Evolutionary conservation across 129 eudicot species (phyloP).

Genomic region (Pseudognaphalium luteoalbum): DNA sequence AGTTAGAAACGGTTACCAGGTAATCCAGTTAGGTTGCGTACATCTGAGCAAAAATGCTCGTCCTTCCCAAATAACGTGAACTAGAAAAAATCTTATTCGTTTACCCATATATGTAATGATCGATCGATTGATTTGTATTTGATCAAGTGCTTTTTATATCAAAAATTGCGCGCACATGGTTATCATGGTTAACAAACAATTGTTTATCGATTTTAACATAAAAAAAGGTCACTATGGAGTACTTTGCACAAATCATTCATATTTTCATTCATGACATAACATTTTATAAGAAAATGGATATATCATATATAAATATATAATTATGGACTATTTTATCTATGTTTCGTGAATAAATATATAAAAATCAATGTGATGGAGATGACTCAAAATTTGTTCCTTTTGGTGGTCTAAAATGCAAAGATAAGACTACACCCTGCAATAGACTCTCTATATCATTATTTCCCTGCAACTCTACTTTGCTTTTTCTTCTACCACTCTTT

Average conservation of each 20-base stretch:
- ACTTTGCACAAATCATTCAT: neutral
- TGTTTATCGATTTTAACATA: neutral
- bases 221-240: neutral
- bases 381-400: constrained; percentile 20
- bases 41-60: no score
- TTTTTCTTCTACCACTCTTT: constrained; percentile 18
- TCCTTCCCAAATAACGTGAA: no score
- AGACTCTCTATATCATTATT: constrained; percentile 31
- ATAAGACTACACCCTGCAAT: constrained; percentile 34
- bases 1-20: no score
- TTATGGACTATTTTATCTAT: no score
- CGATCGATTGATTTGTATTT: no score
- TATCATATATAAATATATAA: neutral
- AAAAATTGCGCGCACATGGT: no score
- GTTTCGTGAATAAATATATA: neutral
- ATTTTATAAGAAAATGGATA: neutral
- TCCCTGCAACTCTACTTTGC: constrained; percentile 37
- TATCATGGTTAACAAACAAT: no score
- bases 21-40: no score
- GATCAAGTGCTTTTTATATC: no score
- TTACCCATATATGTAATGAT: no score
- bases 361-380: constrained; percentile 26
- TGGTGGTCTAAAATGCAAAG: constrained; percentile 28
- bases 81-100: no score
- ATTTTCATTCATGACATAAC: neutral